Evolutionary conservation across 805 yeast genomes (phyloP).

Genomic region (Ogataea kodamae): DNA sequence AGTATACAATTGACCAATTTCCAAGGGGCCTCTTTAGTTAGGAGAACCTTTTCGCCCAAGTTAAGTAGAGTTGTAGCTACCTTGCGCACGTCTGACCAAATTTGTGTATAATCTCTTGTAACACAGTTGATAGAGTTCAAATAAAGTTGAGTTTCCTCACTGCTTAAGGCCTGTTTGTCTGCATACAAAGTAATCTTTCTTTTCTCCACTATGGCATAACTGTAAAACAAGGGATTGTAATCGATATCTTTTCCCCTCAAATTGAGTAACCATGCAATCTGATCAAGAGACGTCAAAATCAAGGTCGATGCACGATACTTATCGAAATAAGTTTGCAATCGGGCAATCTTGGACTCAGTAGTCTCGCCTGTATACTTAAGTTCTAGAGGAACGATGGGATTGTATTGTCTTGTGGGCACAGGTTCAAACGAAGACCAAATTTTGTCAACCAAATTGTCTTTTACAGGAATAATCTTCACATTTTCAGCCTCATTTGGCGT

Average conservation of each 20-base stretch:
- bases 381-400: slow-evolving; percentile 49
- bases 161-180: slow-evolving; percentile 26
- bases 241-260: slow-evolving; percentile 59
- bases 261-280: slow-evolving; percentile 87
- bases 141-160: slow-evolving; percentile 34
- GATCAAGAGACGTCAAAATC: slow-evolving; percentile 62
- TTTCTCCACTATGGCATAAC: slow-evolving; percentile 46
- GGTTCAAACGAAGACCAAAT: slow-evolving; percentile 57
- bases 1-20: slow-evolving; percentile 52
- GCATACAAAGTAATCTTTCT: slow-evolving; percentile 40
- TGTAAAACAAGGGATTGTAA: slow-evolving; percentile 51
- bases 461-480: slow-evolving; percentile 42
- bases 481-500: slow-evolving; percentile 25
- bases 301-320: slow-evolving; percentile 26
- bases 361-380: slow-evolving; percentile 62
- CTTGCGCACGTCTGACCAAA: slow-evolving; percentile 43
- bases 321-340: slow-evolving; percentile 39
- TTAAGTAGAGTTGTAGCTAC: slow-evolving; percentile 31
- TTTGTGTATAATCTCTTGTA: slow-evolving; percentile 41
- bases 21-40: slow-evolving; percentile 66
- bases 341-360: slow-evolving; percentile 52
- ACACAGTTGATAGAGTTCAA: slow-evolving; percentile 43
- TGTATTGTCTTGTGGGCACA: slow-evolving; percentile 53
- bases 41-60: slow-evolving; percentile 36
- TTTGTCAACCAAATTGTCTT: slow-evolving; percentile 44